Conservation (phyloP, 805 yeast genomes). For the Candida loeiensis region DNA sequence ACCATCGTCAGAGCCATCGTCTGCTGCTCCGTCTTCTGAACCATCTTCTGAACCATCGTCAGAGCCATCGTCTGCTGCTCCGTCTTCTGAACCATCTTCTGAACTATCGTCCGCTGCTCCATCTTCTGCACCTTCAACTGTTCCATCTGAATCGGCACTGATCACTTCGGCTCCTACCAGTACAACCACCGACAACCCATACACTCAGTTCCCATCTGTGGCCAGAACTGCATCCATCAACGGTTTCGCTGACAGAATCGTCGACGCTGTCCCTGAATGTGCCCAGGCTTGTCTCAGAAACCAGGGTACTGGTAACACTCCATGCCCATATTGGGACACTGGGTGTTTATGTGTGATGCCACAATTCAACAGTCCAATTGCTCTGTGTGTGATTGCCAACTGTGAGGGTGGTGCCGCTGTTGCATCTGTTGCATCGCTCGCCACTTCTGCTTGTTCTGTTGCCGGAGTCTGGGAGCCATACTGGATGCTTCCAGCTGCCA, state of each 20-base stretch:
- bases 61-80: conserved; percentile 3
- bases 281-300: conserved; percentile 28
- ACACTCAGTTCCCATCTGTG: neutral
- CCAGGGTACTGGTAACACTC: conserved; percentile 31
- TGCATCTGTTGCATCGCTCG: conserved; percentile 25
- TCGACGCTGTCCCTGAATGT: conserved; percentile 30
- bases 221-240: neutral
- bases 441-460: conserved; percentile 29
- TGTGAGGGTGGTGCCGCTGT: conserved; percentile 29
- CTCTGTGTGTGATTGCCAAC: conserved; percentile 26
- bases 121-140: neutral
- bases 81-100: neutral
- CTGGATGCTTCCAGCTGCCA: conserved; percentile 27
- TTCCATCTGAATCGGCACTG: conserved; percentile 2
- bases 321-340: conserved; percentile 45
- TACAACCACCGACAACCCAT: neutral
- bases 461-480: conserved; percentile 35
- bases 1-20: neutral
- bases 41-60: neutral
- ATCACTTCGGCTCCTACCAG: conserved; percentile 2
- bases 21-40: neutral
- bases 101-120: conserved; percentile 7
- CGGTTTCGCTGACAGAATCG: conserved; percentile 30
- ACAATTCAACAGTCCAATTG: conserved; percentile 29
- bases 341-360: conserved; percentile 44